These are phyloP conservation scores for Moesziomyces sp. DNA, from an alignment of 1,284 basidiomycete genomes.

Conservation along the genomic window DNA sequence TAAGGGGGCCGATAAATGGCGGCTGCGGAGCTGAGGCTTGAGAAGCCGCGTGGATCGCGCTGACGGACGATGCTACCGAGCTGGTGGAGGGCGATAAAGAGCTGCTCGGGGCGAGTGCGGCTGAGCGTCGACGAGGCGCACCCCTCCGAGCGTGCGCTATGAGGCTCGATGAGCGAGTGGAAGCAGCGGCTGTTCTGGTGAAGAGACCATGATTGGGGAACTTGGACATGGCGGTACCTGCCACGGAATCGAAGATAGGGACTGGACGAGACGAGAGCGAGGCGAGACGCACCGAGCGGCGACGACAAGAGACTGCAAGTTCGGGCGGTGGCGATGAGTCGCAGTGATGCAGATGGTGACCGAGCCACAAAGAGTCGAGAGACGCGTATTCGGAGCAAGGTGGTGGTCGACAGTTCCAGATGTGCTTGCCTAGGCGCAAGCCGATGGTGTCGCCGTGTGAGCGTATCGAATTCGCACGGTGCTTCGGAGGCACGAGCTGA, in stretches of 20 bases:
- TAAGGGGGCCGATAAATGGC: constrained; percentile 31
- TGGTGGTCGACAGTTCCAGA: too few species aligned
- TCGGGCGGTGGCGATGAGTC: too few species aligned
- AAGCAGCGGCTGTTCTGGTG: constrained; percentile 43
- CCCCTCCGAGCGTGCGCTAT: constrained; percentile 29
- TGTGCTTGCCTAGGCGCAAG: too few species aligned
- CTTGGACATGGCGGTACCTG: constrained; percentile 35
- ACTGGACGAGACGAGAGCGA: too few species aligned
- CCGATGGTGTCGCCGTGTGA: too few species aligned
- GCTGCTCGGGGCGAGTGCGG: constrained; percentile 11
- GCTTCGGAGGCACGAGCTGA: too few species aligned
- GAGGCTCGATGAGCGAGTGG: constrained; percentile 32
- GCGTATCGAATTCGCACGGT: too few species aligned
- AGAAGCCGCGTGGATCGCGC: background rate
- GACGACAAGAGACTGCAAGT: too few species aligned
- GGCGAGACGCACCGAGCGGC: too few species aligned
- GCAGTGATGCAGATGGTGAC: too few species aligned
- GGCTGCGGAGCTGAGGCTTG: constrained; percentile 10
- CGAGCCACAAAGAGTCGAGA: too few species aligned
- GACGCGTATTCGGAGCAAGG: too few species aligned
- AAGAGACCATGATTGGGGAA: constrained; percentile 52
- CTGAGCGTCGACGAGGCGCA: constrained; percentile 31
- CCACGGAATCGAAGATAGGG: background rate
- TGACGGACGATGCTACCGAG: background rate
- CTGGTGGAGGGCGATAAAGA: background rate